Conservation (phyloP, 1,139 yeast genomes). For the Kluyveromyces marxianus region DNA sequence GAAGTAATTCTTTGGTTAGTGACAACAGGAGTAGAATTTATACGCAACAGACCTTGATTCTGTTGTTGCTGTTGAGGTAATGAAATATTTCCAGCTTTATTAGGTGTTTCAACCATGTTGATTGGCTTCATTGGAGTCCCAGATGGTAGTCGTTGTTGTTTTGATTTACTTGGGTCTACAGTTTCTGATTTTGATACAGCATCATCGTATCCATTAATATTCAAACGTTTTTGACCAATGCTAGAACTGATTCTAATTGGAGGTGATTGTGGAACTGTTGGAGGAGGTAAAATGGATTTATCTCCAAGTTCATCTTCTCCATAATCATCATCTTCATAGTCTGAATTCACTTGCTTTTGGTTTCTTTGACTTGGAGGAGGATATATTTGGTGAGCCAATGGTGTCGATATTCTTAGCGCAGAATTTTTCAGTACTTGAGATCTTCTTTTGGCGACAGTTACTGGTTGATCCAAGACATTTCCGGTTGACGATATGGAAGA, state of each 20-base stretch:
- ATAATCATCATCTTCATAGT: slow-evolving; percentile 24
- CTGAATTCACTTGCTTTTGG: slow-evolving; percentile 16
- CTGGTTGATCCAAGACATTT: slow-evolving; percentile 9
- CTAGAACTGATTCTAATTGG: slow-evolving; percentile 33
- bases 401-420: slow-evolving; percentile 31
- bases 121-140: slow-evolving; percentile 23
- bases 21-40: slow-evolving; percentile 14
- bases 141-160: slow-evolving; percentile 27
- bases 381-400: slow-evolving; percentile 33
- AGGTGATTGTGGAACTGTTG: slow-evolving; percentile 32
- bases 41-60: neutral
- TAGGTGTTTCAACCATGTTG: slow-evolving; percentile 24
- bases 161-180: slow-evolving; percentile 32
- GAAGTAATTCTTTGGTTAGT: slow-evolving; percentile 45
- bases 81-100: slow-evolving; percentile 24
- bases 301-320: slow-evolving; percentile 19
- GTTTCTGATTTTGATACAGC: slow-evolving; percentile 30
- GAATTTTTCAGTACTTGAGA: slow-evolving; percentile 16
- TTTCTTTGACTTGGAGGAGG: slow-evolving; percentile 22
- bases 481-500: neutral
- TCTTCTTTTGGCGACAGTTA: slow-evolving; percentile 26
- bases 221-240: slow-evolving; percentile 22
- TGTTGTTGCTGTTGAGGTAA: slow-evolving; percentile 18
- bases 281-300: slow-evolving; percentile 31
- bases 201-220: slow-evolving; percentile 22